Evolutionary conservation across 2,329 filamentous ascomycete species (phyloP).

Genomic region (Talaromyces verruculosus): DNA sequence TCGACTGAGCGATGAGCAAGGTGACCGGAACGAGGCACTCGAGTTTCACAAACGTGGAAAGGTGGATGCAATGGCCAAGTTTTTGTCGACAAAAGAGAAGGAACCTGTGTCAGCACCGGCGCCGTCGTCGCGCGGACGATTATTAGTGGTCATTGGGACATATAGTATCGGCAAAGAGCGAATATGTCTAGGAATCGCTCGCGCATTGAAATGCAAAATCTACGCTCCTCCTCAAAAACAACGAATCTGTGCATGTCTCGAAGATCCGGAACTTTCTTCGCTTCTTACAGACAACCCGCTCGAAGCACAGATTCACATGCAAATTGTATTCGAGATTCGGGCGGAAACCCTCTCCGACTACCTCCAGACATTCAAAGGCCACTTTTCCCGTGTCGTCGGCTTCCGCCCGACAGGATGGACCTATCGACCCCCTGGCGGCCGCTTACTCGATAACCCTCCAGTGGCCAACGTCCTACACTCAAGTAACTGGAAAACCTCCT

Average conservation of each 20-base stretch:
- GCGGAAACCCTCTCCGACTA: slow-evolving; percentile 90
- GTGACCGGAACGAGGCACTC: slow-evolving; percentile 57
- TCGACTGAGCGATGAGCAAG: slow-evolving; percentile 67
- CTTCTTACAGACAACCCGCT: slow-evolving; percentile 76
- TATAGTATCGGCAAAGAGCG: slow-evolving; percentile 98
- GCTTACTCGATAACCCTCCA: slow-evolving; percentile 61
- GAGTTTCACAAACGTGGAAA: slow-evolving; percentile 57
- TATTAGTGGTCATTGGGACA: slow-evolving; percentile 91
- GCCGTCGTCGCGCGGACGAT: slow-evolving; percentile 49
- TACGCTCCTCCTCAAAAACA: slow-evolving; percentile 82
- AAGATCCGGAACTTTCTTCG: slow-evolving; percentile 75
- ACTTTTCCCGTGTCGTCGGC: slow-evolving; percentile 83
- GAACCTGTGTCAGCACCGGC: slow-evolving; percentile 22
- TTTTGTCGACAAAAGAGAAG: slow-evolving; percentile 51
- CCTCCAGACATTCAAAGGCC: slow-evolving; percentile 72
- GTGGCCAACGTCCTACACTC: slow-evolving; percentile 66
- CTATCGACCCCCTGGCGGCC: slow-evolving; percentile 70
- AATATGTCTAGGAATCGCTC: slow-evolving; percentile 88
- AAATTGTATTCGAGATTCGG: slow-evolving; percentile 89
- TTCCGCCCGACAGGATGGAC: slow-evolving; percentile 95
- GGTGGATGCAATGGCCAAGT: slow-evolving; percentile 62
- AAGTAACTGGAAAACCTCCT: slow-evolving; percentile 73
- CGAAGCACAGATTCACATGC: slow-evolving; percentile 96
- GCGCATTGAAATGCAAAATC: slow-evolving; percentile 82
- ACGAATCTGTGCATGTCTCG: slow-evolving; percentile 78